Evolutionary conservation across 805 yeast species (phyloP).

Genomic region (Komagataella ulmi): DNA sequence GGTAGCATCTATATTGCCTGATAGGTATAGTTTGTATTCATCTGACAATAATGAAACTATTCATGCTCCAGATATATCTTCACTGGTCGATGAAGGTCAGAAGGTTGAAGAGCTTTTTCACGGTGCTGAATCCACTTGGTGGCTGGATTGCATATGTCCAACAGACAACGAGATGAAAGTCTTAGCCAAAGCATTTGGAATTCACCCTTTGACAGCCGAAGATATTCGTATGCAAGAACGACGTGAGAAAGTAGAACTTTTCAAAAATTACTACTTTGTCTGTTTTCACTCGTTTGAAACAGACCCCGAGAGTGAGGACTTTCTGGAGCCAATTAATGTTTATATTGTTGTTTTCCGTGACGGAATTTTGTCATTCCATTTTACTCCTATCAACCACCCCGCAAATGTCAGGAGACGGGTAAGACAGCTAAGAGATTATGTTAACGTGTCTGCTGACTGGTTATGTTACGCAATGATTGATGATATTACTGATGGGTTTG

Average conservation of each 20-base stretch:
- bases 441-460: constrained; percentile 73
- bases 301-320: constrained; percentile 71
- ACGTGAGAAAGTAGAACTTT: constrained; percentile 92
- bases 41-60: constrained; percentile 77
- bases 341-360: constrained; percentile 61
- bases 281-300: constrained; percentile 95
- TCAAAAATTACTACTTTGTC: constrained; percentile 82
- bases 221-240: constrained; percentile 95
- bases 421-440: constrained; percentile 65
- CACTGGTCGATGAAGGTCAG: constrained; percentile 53
- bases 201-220: constrained; percentile 96
- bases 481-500: constrained; percentile 78
- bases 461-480: constrained; percentile 70
- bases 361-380: constrained; percentile 59
- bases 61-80: constrained; percentile 79
- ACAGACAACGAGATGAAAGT: constrained; percentile 92
- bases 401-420: constrained; percentile 76
- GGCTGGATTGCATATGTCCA: constrained; percentile 91
- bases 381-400: constrained; percentile 53
- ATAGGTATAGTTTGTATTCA: constrained; percentile 73
- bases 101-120: constrained; percentile 58
- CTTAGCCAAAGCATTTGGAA: constrained; percentile 85
- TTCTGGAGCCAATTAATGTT: constrained; percentile 67
- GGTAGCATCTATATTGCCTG: constrained; percentile 31
- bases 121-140: constrained; percentile 75